Conservation (phyloP, 2,329 filamentous ascomycete genomes). For the Fusarium redolens region DNA sequence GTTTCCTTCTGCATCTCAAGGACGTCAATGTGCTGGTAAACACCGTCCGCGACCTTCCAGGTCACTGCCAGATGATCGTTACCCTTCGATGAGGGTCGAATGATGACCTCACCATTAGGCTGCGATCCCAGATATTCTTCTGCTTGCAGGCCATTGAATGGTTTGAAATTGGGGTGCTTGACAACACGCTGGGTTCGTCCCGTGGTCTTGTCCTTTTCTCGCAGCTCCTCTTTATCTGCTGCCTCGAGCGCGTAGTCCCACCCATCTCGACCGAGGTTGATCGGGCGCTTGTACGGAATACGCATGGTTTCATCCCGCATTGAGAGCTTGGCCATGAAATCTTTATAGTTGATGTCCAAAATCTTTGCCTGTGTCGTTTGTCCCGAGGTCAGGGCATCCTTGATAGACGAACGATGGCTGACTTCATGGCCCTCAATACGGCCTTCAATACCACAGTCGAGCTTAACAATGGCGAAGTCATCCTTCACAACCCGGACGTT, state of each 20-base stretch:
- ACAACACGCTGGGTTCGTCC: conserved; percentile 93
- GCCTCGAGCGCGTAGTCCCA: conserved; percentile 90
- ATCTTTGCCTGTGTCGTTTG: conserved; percentile 92
- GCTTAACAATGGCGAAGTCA: conserved; percentile 91
- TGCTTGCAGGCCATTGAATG: conserved; percentile 91
- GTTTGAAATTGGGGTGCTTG: conserved; percentile 95
- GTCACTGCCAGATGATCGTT: conserved; percentile 95
- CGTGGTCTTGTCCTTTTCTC: conserved; percentile 86
- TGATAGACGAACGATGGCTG: conserved; percentile 76
- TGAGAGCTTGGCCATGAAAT: conserved; percentile 84
- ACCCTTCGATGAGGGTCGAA: conserved; percentile 94
- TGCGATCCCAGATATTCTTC: conserved; percentile 93
- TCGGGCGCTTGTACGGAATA: conserved; percentile 74
- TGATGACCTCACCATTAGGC: conserved; percentile 88
- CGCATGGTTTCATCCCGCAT: conserved; percentile 84
- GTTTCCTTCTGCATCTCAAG: conserved; percentile 97
- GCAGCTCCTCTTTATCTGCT: conserved; percentile 82
- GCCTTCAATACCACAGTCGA: conserved; percentile 95
- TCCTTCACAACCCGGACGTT: conserved; percentile 89
- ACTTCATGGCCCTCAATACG: conserved; percentile 86
- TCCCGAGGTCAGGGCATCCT: conserved; percentile 78
- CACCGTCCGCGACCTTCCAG: conserved; percentile 95
- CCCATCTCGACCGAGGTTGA: conserved; percentile 80
- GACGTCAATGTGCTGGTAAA: conserved; percentile 99
- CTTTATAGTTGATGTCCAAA: conserved; percentile 85